Evolutionary conservation across 352 stramenopile genomes (phyloP), one percentile per base, ranked within the genome.

Genomic region (Peronospora farinosa): DNA sequence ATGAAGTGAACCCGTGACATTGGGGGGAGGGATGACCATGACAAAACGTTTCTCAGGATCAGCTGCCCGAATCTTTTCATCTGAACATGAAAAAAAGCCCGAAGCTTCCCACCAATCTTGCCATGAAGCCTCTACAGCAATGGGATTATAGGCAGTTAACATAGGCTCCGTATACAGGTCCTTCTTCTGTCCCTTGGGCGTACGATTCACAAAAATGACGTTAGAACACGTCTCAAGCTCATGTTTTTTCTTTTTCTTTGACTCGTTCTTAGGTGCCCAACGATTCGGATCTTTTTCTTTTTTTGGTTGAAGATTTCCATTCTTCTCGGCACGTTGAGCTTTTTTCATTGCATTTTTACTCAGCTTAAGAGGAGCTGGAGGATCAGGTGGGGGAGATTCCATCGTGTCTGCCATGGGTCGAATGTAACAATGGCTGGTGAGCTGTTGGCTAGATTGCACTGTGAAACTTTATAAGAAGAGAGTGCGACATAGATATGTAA

Each of bases 311-410:
- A 65, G 60, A 40, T 74, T 69, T 49, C 78, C 76, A 54, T 67
- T 72, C 60, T 96, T 96, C 54, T 95, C 88, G 40, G 72, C 75
- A 35, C 80, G 80, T 57, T 76, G 63, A 7, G 95, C 75, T 73
- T 98, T 98, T 69, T 98, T 98, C 54, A 97, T 62, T 60, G 91
- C 86, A 63, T 95, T 97, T 75, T 98, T 98, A 59, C 91, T 97
- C 37, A 98, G 56, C 67, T 97, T 93, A 37, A 71, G 21, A 11
- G 57, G 40, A 0, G 55, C 46, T 16, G 55, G 31, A 5, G 60
- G 33, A 44, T 40, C 19, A 15, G 33, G 27, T n/a, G 46, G 16
- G 10, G 33, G 28, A 5, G 47, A n/a, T 23, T 36, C 33, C 8
- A 47, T n/a, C 6, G 47, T 33, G 19, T 65, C 56, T 42, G 47